These are phyloP conservation scores for Grifola frondosa DNA, from an alignment of 1,284 basidiomycete genomes.

Conservation along the genomic window DNA sequence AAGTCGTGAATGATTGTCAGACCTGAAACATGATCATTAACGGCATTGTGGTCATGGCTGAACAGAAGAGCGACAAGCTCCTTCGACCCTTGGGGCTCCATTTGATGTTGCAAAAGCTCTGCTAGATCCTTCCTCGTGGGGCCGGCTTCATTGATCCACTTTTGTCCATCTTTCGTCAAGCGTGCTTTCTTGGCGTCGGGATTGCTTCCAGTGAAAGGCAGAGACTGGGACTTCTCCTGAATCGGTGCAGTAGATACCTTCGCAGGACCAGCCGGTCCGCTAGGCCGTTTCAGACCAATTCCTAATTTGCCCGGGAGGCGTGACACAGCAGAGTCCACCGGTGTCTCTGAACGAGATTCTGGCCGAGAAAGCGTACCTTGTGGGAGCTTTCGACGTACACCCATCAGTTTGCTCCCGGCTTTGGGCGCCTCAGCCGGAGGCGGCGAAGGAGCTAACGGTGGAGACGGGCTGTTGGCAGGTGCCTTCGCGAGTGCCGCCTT, in stretches of 20 bases:
- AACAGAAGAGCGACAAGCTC: constrained; percentile 83
- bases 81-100: constrained; percentile 82
- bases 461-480: constrained; percentile 14
- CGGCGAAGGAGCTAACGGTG: constrained; percentile 19
- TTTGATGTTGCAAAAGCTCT: constrained; percentile 87
- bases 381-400: constrained; percentile 73
- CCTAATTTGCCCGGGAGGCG: constrained; percentile 44
- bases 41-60: constrained; percentile 94
- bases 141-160: constrained; percentile 84
- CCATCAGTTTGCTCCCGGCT: constrained; percentile 47
- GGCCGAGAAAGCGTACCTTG: constrained; percentile 53
- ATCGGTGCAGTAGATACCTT: constrained; percentile 34
- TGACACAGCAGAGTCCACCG: constrained; percentile 45
- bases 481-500: constrained; percentile 15
- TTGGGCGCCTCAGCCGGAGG: constrained; percentile 20
- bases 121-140: constrained; percentile 83
- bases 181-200: constrained; percentile 73
- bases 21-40: constrained; percentile 89
- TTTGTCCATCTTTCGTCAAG: constrained; percentile 75
- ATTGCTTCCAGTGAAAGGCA: constrained; percentile 72
- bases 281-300: constrained; percentile 51
- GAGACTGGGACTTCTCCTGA: constrained; percentile 34
- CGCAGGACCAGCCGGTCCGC: constrained; percentile 31
- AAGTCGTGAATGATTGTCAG: constrained; percentile 76
- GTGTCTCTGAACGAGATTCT: constrained; percentile 60